A percentile compares a stretch with the other conserved stretches of the same genome.
These are phyloP conservation scores for Diutina mesorugosa DNA, from an alignment of 1,139 yeast genomes.

Conservation along the genomic window DNA sequence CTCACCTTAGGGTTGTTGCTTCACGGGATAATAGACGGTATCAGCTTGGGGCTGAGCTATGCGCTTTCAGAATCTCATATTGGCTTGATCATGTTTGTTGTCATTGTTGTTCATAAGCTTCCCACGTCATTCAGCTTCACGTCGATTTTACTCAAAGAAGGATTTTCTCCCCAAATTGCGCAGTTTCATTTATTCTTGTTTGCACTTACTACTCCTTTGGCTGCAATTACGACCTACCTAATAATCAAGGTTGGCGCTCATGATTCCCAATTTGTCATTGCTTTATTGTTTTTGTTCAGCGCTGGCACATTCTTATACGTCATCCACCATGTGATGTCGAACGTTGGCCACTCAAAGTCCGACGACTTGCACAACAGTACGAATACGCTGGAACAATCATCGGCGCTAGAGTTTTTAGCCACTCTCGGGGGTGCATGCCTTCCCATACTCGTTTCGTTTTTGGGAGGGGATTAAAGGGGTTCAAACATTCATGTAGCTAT, in stretches of 20 bases:
- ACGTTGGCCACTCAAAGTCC: conserved; percentile 9
- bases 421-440: conserved; percentile 11
- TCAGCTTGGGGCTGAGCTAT: conserved; percentile 58
- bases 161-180: conserved; percentile 15
- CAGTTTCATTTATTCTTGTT: conserved; percentile 24
- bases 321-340: conserved; percentile 49
- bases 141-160: conserved; percentile 37
- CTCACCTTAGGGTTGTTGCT: conserved; percentile 50
- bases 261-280: conserved; percentile 30
- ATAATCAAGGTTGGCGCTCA: conserved; percentile 18
- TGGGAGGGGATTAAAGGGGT: conserved; percentile 6
- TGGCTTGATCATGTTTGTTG: conserved; percentile 38
- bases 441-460: conserved; percentile 9
- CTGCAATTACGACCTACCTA: conserved; percentile 34
- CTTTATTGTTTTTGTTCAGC: conserved; percentile 41
- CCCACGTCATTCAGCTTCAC: conserved; percentile 67
- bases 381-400: conserved; percentile 3
- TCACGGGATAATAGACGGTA: conserved; percentile 64
- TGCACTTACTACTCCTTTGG: conserved; percentile 28
- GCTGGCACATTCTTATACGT: conserved; percentile 69
- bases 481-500: neutral
- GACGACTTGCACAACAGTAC: conserved; percentile 4
- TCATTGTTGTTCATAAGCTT: conserved; percentile 58
- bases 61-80: conserved; percentile 31
- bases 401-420: conserved; percentile 8